phyloP scores from a whole-genome alignment of 1,139 yeast genomes.

The Taiozyma sp. region DNA sequence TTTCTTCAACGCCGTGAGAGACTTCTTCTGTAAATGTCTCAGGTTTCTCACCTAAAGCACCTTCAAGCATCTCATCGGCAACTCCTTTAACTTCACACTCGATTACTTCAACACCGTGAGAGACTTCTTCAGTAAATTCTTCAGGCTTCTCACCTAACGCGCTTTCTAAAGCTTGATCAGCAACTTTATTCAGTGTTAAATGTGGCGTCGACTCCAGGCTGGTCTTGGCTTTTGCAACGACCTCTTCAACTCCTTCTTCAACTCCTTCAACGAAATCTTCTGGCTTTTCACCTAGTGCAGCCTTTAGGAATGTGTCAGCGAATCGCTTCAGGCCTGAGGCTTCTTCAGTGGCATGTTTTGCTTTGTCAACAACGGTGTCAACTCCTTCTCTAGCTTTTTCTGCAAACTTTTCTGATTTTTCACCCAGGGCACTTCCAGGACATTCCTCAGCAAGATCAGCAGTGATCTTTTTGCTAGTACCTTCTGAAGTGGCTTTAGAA shows the following conservation, averaged over 20 bases:
- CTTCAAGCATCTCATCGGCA: neutral
- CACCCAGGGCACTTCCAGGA: constrained; percentile 3
- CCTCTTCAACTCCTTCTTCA: neutral
- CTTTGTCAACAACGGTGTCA: neutral
- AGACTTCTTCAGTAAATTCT: too few relatives aligned
- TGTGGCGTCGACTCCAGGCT: neutral
- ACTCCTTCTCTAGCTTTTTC: neutral
- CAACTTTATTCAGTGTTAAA: neutral
- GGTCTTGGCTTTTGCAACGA: neutral
- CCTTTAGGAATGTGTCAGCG: constrained; percentile 1
- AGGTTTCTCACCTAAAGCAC: neutral
- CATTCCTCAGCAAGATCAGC: neutral
- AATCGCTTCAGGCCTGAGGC: neutral
- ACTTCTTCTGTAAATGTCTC: too few relatives aligned
- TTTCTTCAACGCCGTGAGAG: too few relatives aligned
- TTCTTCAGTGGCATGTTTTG: neutral
- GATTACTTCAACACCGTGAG: too few relatives aligned
- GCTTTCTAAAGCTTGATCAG: neutral
- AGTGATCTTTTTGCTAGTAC: neutral
- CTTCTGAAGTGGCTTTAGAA: neutral
- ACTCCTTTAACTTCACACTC: too few relatives aligned
- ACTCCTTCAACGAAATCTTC: constrained; percentile 2
- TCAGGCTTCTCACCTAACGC: too few relatives aligned
- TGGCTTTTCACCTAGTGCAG: constrained; percentile 5
- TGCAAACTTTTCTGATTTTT: constrained; percentile 2